Conservation (phyloP, 2,329 filamentous ascomycete genomes). For the Sporothrix schenckii region DNA sequence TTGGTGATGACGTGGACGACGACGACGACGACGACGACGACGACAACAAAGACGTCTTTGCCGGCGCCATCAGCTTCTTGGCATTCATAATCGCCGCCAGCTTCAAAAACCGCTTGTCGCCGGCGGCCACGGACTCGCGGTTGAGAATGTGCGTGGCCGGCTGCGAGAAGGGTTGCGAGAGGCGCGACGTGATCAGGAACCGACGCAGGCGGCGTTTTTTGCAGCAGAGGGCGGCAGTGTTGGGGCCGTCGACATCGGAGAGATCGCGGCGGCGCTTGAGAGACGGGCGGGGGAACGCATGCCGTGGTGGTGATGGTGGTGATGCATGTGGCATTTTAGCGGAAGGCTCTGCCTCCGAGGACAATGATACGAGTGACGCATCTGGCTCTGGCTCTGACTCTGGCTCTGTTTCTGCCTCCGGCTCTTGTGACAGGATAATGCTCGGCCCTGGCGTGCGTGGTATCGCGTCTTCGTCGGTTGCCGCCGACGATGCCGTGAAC, state of each 20-base stretch:
- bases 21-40: background rate
- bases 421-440: background rate
- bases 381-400: background rate
- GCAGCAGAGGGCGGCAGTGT: slow-evolving; percentile 53
- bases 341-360: too few relatives aligned
- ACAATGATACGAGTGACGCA: background rate
- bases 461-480: background rate
- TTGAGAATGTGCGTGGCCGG: slow-evolving; percentile 71
- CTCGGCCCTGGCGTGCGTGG: background rate
- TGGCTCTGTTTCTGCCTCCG: too few relatives aligned
- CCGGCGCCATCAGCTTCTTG: slow-evolving; percentile 33
- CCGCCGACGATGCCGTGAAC: background rate
- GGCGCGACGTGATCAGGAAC: slow-evolving; percentile 67
- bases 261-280: slow-evolving; percentile 56
- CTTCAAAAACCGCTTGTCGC: slow-evolving; percentile 55
- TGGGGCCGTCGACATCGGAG: slow-evolving; percentile 63
- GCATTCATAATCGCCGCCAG: slow-evolving; percentile 50
- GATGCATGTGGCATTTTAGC: background rate
- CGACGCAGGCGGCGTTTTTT: slow-evolving; percentile 71
- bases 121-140: slow-evolving; percentile 53
- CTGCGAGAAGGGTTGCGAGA: slow-evolving; percentile 69
- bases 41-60: background rate
- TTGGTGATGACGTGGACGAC: background rate
- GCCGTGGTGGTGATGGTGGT: background rate
- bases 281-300: background rate